Evolutionary conservation across 768 basidiomycete species (phyloP), one percentile per base, ranked within the genome.

Genomic region (Panellus pusillus): DNA sequence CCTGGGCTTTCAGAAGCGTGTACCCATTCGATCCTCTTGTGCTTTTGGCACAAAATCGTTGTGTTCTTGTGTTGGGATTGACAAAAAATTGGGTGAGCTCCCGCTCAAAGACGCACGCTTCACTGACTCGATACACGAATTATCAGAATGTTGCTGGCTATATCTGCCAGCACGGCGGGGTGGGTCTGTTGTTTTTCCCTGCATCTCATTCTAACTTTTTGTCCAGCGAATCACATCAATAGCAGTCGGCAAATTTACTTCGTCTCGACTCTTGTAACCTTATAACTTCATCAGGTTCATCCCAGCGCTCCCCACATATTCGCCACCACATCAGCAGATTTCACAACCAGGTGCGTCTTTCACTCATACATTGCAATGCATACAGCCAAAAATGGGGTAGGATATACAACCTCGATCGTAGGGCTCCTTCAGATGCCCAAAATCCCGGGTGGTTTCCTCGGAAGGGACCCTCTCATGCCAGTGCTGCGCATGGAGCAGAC

Each of bases 301-400:
- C 86, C 84, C 7, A 70, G 61, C 0, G 70, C 70, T 35, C 80
- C 84, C 13, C 72, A 86, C 55, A 65, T 86, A 4, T 76, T 89
- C 57, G 84, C 83, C 60, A 87, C 86, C 2, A 89, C 88, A 13
- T 89, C 89, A 0, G 73, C 83, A 39, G 89, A 92, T 65, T 81
- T 80, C 61, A 80, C 87, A 0, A 76, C 83, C 6, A 75, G 58
- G 58, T 58, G 50, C 4, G 32, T 29, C 11, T 29, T 28, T 14
- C 27, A 7, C 40, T 40, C 28, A 14, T 31, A 11, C 36, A 17
- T 37, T 24, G 24, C 24, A 32, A 20, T 14, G 9, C 37, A 45
- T 12, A 24, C 24, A 24, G 24, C 24, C 24, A 24, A 36, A 15
- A 37, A 18, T 6, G 12, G 17, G 32, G 4, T 47, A 56, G 90